Percentiles rank a stretch among this genome's conserved stretches.
These are phyloP conservation scores for Neurospora sp. DNA, from an alignment of 2,329 filamentous ascomycete genomes.

Conservation along the genomic window DNA sequence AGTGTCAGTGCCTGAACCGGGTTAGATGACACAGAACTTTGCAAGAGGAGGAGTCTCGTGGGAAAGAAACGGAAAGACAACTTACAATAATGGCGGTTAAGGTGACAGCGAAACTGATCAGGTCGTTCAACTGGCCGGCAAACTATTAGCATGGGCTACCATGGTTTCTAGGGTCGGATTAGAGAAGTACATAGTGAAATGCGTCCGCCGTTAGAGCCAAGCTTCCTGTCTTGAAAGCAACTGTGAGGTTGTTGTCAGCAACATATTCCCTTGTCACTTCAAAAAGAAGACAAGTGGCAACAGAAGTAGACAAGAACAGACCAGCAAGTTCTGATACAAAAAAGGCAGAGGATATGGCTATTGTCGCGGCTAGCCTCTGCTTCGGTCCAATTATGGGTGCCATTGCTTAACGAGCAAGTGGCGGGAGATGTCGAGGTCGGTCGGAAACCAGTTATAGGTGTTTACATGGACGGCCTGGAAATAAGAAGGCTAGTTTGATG, in stretches of 20 bases:
- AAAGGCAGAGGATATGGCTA: slow-evolving; percentile 39
- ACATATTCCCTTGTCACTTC: background rate
- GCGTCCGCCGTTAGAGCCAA: slow-evolving; percentile 67
- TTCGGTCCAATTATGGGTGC: slow-evolving; percentile 28
- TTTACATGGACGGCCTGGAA: background rate
- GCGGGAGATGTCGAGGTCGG: background rate
- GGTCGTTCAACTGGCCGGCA: slow-evolving; percentile 50
- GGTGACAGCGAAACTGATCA: slow-evolving; percentile 59
- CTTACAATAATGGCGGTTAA: slow-evolving; percentile 52
- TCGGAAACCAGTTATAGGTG: background rate
- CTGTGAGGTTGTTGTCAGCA: slow-evolving; percentile 22
- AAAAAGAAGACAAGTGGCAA: background rate
- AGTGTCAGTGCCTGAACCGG: slow-evolving; percentile 7
- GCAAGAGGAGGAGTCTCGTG: background rate
- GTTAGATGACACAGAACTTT: background rate
- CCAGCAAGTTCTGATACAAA: slow-evolving; percentile 42
- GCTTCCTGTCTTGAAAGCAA: slow-evolving; percentile 61
- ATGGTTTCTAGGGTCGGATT: background rate
- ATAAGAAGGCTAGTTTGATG: background rate
- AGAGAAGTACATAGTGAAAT: slow-evolving; percentile 57
- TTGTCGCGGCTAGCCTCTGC: slow-evolving; percentile 36
- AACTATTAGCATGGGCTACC: background rate
- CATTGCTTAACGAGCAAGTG: slow-evolving; percentile 20
- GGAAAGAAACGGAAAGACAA: background rate
- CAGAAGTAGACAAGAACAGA: slow-evolving; percentile 14